Percentiles rank a stretch among this genome's conserved stretches.
Conservation (phyloP, 1,284 basidiomycete genomes). For the Papiliotrema fonsecae region DNA sequence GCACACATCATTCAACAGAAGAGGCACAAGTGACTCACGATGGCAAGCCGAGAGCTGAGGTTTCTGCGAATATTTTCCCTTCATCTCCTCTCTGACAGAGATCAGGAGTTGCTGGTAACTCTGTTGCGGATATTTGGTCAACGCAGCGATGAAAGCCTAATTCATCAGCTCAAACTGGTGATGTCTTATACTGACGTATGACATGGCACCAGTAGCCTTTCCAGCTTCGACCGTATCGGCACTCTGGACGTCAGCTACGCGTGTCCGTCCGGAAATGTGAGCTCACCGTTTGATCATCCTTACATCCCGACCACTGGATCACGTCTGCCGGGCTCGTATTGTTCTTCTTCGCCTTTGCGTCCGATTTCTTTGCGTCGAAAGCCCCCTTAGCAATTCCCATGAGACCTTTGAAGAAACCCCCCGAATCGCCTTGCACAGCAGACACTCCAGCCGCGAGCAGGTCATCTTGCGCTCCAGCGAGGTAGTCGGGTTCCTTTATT, state of each 20-base stretch:
- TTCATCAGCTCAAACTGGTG: background rate
- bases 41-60: conserved; percentile 4
- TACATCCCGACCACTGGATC: conserved; percentile 4
- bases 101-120: conserved; percentile 4
- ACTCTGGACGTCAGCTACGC: background rate
- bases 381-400: conserved; percentile 32
- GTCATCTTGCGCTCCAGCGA: conserved; percentile 70
- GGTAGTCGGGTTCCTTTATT: conserved; percentile 84
- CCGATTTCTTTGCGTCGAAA: conserved; percentile 7
- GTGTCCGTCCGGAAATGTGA: too few species aligned
- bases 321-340: conserved; percentile 2
- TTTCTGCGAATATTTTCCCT: background rate
- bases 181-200: background rate
- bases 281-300: conserved; percentile 2
- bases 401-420: conserved; percentile 58
- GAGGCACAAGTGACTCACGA: conserved; percentile 6
- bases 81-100: background rate
- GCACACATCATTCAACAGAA: too few species aligned
- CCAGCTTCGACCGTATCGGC: conserved; percentile 3
- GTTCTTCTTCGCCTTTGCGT: background rate
- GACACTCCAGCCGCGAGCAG: conserved; percentile 52
- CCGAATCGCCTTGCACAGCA: conserved; percentile 61
- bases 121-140: background rate
- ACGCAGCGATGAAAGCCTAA: conserved; percentile 4
- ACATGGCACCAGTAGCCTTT: conserved; percentile 3